Percentiles rank a stretch among this genome's conserved stretches.
These are phyloP conservation scores for Cladophialophora bantiana DNA, from an alignment of 2,329 filamentous ascomycete genomes.

Conservation along the genomic window DNA sequence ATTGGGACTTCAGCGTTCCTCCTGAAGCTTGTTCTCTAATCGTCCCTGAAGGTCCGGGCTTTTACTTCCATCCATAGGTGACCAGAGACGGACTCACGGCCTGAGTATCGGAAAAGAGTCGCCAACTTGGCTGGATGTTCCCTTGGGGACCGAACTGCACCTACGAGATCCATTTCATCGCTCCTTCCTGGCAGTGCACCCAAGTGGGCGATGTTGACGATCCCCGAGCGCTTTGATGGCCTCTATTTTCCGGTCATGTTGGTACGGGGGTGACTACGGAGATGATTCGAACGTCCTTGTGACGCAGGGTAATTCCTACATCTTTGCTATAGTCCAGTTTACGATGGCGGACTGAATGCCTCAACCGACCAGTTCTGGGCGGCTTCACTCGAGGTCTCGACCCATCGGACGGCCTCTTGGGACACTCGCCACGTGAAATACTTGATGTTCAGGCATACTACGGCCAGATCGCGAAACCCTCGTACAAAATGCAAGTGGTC, in stretches of 20 bases:
- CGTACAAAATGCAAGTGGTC: neutral
- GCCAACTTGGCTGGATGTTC: neutral
- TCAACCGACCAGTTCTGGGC: no score
- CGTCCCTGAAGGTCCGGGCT: neutral
- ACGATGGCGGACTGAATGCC: neutral
- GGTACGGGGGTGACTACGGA: neutral
- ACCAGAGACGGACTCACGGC: neutral
- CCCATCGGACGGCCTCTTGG: no score
- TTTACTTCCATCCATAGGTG: neutral
- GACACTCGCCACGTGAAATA: no score
- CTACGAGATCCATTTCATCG: neutral
- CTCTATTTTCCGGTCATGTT: neutral
- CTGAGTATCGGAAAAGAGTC: neutral
- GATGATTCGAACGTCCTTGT: neutral
- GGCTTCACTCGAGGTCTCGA: no score
- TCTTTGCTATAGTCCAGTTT: neutral
- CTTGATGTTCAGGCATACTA: no score
- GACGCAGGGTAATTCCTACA: neutral
- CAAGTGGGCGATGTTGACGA: neutral
- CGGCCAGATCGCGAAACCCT: no score
- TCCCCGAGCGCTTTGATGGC: neutral
- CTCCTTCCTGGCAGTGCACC: neutral
- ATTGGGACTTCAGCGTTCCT: neutral
- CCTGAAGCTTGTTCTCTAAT: neutral
- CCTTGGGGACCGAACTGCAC: constrained; percentile 2